Evolutionary conservation across 73 alveolate species (phyloP).

Genomic region (Symbiodinium pilosum): DNA sequence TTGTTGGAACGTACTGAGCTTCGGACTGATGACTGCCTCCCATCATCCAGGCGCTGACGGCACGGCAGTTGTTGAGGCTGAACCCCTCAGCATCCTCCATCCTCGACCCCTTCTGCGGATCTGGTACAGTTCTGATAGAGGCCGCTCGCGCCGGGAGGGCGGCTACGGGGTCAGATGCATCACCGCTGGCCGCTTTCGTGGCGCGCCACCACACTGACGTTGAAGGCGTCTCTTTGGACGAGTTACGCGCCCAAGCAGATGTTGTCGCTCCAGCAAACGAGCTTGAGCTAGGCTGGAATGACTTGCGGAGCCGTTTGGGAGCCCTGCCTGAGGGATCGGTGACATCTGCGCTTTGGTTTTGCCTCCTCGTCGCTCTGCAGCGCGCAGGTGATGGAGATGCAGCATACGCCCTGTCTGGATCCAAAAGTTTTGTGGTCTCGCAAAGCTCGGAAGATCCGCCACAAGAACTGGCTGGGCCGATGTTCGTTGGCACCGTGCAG

Average conservation of each 20-base stretch:
- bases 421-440: not conserved
- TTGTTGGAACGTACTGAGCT: too few species aligned
- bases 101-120: conserved; percentile 73
- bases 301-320: not conserved
- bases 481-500: not conserved
- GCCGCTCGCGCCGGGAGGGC: conserved; percentile 55
- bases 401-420: not conserved
- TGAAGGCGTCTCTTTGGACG: not conserved
- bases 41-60: not conserved
- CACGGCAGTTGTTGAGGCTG: conserved; percentile 42
- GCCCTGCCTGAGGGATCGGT: not conserved
- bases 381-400: not conserved
- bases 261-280: not conserved
- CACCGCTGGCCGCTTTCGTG: conserved; percentile 66
- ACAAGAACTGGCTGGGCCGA: not conserved
- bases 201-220: conserved; percentile 60
- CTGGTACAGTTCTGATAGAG: conserved; percentile 71
- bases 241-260: not conserved
- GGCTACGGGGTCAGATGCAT: conserved; percentile 37
- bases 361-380: conserved; percentile 2
- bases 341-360: not conserved
- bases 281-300: not conserved
- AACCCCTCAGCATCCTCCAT: not conserved
- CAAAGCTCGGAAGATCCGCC: not conserved
- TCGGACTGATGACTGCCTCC: too few species aligned